phyloP scores from a whole-genome alignment of 306 rosid species.

The Urtica urens region DNA sequence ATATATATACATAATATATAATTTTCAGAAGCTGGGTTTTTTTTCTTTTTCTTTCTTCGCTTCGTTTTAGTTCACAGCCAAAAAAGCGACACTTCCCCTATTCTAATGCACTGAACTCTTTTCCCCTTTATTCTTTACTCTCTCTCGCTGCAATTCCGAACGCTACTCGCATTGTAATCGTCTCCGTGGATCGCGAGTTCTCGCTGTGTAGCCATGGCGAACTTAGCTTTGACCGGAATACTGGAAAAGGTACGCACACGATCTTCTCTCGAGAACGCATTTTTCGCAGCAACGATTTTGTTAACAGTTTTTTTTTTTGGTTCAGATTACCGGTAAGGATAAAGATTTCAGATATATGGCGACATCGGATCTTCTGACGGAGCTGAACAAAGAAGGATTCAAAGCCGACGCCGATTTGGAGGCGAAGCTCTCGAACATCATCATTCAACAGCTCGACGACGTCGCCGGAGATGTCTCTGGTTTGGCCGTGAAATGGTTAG shows the following conservation, averaged over 20 bases:
- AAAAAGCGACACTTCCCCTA: too few species aligned
- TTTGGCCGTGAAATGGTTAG: constrained; percentile 85
- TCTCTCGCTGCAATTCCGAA: too few species aligned
- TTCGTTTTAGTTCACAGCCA: too few species aligned
- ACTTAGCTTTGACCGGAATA: constrained; percentile 57
- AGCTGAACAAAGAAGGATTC: constrained; percentile 51
- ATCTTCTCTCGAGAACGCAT: too few species aligned
- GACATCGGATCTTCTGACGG: constrained; percentile 79
- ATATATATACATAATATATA: too few species aligned
- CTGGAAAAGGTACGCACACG: constrained; percentile 81
- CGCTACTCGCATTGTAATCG: too few species aligned
- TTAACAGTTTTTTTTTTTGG: not conserved
- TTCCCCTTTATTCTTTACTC: too few species aligned
- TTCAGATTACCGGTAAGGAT: constrained; percentile 88
- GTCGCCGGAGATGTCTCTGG: constrained; percentile 94
- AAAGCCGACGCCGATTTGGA: constrained; percentile 76
- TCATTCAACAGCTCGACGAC: constrained; percentile 89
- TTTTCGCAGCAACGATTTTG: too few species aligned
- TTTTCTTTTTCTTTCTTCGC: too few species aligned
- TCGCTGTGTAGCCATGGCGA: constrained; percentile 63
- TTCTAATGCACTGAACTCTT: too few species aligned
- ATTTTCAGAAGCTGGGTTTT: too few species aligned
- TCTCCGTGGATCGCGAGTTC: too few species aligned
- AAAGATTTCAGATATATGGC: constrained; percentile 95
- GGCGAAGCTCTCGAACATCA: constrained; percentile 52